Evolutionary conservation across 805 yeast genomes (phyloP), one percentile per base, ranked within the genome.

Genomic region (Candida nonsorbophila): DNA sequence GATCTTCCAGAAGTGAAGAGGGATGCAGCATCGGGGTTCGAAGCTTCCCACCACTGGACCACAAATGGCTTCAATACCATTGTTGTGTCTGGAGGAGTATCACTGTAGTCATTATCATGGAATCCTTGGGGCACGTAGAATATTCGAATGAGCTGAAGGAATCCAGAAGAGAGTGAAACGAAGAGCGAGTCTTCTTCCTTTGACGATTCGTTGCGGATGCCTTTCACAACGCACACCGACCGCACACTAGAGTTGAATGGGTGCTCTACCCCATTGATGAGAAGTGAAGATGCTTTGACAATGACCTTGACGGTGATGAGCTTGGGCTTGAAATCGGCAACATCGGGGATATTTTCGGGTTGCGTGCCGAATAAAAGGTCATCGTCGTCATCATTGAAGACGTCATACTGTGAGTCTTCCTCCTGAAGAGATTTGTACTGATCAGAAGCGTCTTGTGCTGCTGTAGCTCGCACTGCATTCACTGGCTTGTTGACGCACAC

Each of bases 41-140:
- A 44, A 19, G 46, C 37, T 32, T 52, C 58, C 76, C 75, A 70
- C 74, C 74, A 69, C 37, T 70, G 75, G 0, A 69, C 71, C 7
- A 65, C 62, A 36, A 59, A 65, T 1, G 75, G 75, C 22, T 53
- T 55, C 36, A 43, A 53, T 4, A 58, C 44, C 17, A 45, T 46
- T 12, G 37, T 17, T 26, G 27, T 25, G 2, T 34, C 30, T 1
- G 26, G 17, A 3, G 36, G 36, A 2, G 40, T 28, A 13, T 40
- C 45, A 8, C 30, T 29, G 23, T 41, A 41, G 27, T 42, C 51
- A 3, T 51, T 41, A 24, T 57, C 66, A 12, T 41, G 37, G 25
- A 45, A 48, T 8, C 38, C 19, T 15, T 58, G 37, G 3, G 67
- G 66, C 4, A 62, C 62, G 15, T 40, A 40, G 44, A 53, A 67